Evolutionary conservation across 305 asterid genomes (phyloP).

Genomic region (Fraxinus greggii): DNA sequence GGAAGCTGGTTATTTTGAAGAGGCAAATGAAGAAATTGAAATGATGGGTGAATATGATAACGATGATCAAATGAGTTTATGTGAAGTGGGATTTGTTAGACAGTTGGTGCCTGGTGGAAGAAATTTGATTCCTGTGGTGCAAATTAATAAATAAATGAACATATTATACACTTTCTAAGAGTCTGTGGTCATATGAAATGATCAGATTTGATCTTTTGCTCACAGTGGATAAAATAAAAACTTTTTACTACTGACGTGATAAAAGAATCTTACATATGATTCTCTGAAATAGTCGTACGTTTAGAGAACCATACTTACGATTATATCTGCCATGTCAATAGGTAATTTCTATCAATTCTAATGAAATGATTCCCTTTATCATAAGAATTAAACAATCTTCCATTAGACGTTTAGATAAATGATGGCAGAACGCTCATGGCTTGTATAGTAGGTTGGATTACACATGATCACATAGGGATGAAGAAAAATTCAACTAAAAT

Average conservation of each 20-base stretch:
- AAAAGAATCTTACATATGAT: no score
- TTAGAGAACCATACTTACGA: no score
- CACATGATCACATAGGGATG: not conserved
- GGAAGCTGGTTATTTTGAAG: not conserved
- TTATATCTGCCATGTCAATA: no score
- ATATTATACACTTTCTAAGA: not conserved
- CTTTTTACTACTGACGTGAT: no score
- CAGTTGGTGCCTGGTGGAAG: slow-evolving; percentile 68
- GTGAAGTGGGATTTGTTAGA: slow-evolving; percentile 61
- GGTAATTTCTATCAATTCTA: no score
- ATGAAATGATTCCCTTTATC: not conserved
- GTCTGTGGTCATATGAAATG: not conserved
- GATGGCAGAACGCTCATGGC: not conserved
- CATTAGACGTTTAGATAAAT: not conserved
- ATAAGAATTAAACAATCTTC: not conserved
- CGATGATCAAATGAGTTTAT: slow-evolving; percentile 43
- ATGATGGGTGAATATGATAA: slow-evolving; percentile 5
- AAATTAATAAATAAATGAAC: not conserved
- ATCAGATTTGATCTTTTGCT: no score
- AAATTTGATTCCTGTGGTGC: slow-evolving; percentile 20
- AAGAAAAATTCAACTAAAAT: not conserved
- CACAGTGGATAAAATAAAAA: no score
- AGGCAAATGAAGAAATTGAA: slow-evolving; percentile 7
- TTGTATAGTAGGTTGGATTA: not conserved
- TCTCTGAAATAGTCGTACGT: no score